Base-by-base conservation (phyloP, 2,329 filamentous ascomycete species). In the Cladosporium sphaerospermum region DNA sequence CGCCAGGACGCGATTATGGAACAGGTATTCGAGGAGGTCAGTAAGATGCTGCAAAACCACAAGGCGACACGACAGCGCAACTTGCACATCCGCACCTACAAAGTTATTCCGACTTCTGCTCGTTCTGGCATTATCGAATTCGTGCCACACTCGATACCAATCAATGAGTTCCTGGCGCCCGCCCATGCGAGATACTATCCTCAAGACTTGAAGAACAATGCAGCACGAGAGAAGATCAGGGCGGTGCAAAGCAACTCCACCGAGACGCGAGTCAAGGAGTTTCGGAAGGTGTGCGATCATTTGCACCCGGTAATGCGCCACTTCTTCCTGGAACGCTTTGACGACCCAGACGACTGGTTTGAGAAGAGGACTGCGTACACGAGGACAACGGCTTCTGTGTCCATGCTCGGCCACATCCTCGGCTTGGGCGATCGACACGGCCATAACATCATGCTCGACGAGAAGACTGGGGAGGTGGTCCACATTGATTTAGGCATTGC, bases 1-100 rank as follows among this genome's bases (percentile, higher is more conserved):
- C 87, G 95, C 8, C 93, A 99, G 73, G 93, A 99, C 65, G 89
- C 92, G 42, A 99, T 84, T 75, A 99, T 99, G 95, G 95, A 99
- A 70, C 93, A 99, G 71, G 93, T 99, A 1, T 99, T 99, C 68
- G 89, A 91, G 54, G 90, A 95, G 70, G 93, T 96, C 18, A 97
- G 90, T 54, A 88, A 88, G 48, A 81, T 99, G 18, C 76, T 99
- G 23, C 88, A 88, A 67, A 85, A 88, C 45, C 90, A 97, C 68
- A 85, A 89, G 52, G 81, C 85, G 10, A 96, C 93, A 2, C 86
- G 90, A 37, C 90, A 96, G 65, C 85, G 93, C 5, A 88, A 88
- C 58, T 77, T 99, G 9, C 88, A 86, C 8, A 95, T 99, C 64
- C 81, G 95, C 54, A 97, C 93, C 0, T 99, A 99, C 78, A 96